These are phyloP conservation scores for Melampsora larici-populina DNA, from an alignment of 1,284 basidiomycete species.

Conservation along the genomic window DNA sequence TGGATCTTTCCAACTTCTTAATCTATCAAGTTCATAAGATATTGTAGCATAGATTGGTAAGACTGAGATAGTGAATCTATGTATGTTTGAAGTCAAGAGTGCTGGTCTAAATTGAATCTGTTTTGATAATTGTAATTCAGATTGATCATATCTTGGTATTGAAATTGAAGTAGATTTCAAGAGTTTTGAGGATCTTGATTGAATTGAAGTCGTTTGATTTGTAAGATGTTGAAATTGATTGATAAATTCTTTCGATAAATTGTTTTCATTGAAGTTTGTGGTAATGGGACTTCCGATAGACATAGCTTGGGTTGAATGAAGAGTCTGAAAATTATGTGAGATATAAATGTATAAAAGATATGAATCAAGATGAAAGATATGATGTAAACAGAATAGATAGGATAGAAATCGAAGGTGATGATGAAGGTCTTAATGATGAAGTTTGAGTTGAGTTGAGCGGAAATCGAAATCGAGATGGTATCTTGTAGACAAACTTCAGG, in stretches of 20 bases:
- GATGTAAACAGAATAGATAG: too few species aligned
- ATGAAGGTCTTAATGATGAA: too few species aligned
- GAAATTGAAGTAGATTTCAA: background rate
- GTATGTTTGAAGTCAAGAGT: background rate
- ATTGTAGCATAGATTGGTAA: background rate
- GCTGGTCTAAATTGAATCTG: background rate
- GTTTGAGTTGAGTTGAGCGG: too few species aligned
- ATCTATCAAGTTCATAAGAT: conserved; percentile 1
- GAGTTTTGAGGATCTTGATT: background rate
- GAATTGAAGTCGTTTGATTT: background rate
- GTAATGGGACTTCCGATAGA: background rate
- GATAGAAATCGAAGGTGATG: too few species aligned
- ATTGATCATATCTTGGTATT: background rate
- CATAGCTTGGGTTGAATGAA: background rate
- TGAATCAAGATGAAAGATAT: too few species aligned
- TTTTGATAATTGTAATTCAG: background rate
- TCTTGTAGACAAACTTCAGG: too few species aligned
- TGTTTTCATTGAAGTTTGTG: background rate
- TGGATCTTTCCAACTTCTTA: conserved; percentile 29
- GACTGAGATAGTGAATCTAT: background rate
- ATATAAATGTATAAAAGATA: too few species aligned
- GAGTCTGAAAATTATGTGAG: too few species aligned
- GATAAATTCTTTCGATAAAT: background rate
- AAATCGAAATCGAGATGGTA: too few species aligned
- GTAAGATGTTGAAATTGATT: background rate